Percentiles rank a stretch among this genome's conserved stretches.
Conservation (phyloP, 768 basidiomycete genomes). For the Amanita pallidorosea region DNA sequence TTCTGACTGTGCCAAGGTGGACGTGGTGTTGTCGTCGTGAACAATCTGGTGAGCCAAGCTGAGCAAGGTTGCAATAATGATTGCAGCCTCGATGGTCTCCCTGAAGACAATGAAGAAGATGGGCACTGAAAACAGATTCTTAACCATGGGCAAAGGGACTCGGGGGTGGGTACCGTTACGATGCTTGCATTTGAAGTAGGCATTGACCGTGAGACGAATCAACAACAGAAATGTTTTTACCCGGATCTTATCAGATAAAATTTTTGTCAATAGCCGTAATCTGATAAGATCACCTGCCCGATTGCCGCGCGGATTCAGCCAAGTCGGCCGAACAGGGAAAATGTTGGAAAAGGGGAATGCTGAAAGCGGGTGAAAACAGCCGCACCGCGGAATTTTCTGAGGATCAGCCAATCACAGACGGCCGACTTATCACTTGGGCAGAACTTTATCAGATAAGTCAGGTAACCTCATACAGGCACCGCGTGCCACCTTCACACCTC, state of each 20-base stretch:
- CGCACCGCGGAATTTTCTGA: neutral
- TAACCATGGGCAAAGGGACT: constrained; percentile 36
- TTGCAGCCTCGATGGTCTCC: constrained; percentile 86
- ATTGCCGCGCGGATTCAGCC: too few species aligned
- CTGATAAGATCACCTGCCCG: constrained; percentile 21
- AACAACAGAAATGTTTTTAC: constrained; percentile 5
- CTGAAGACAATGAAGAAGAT: constrained; percentile 97
- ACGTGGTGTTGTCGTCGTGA: constrained; percentile 21
- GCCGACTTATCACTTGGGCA: constrained; percentile 5
- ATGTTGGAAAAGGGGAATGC: too few species aligned
- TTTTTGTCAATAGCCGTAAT: constrained; percentile 15
- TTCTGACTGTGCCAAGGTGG: constrained; percentile 5
- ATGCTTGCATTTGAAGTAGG: neutral
- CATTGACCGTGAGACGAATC: constrained; percentile 6
- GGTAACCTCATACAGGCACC: neutral
- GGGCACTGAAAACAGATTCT: constrained; percentile 76
- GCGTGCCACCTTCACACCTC: too few species aligned
- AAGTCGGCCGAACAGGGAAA: too few species aligned
- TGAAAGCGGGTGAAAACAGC: too few species aligned
- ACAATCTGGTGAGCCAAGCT: constrained; percentile 86
- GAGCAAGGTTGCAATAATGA: constrained; percentile 88
- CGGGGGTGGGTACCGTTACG: too few species aligned
- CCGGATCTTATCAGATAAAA: constrained; percentile 6
- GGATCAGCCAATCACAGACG: neutral
- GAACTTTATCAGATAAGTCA: constrained; percentile 15